Conservation (phyloP, 495 filamentous ascomycete genomes). For the Talaromyces liani region DNA sequence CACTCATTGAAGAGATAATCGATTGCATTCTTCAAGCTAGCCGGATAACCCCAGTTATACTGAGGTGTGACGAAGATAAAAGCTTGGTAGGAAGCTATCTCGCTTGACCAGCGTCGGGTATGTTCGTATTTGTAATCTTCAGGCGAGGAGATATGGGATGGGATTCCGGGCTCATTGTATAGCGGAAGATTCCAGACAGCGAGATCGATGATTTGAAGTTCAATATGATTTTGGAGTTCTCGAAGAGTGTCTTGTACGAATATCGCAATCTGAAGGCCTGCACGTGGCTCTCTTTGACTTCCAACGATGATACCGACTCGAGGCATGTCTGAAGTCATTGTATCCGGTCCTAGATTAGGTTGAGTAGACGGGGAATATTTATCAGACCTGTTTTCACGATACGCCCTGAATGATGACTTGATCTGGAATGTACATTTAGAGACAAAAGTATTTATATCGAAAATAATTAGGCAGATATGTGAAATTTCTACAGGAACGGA, state of each 20-base stretch:
- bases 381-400: not conserved
- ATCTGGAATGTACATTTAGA: not conserved
- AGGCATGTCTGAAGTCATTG: not conserved
- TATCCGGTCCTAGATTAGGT: not conserved
- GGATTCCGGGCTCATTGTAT: conserved; percentile 47
- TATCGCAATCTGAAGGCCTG: not conserved
- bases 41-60: conserved; percentile 48
- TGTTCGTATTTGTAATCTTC: conserved; percentile 39
- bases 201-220: conserved; percentile 37
- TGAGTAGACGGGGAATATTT: not conserved
- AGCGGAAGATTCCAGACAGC: conserved; percentile 45
- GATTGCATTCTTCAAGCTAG: conserved; percentile 54
- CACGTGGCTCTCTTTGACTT: not conserved
- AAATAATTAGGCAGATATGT: not conserved
- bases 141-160: conserved; percentile 33
- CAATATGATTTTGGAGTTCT: not conserved
- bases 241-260: not conserved
- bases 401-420: not conserved
- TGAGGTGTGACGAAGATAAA: conserved; percentile 54
- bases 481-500: not conserved
- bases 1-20: conserved; percentile 56
- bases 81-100: conserved; percentile 37
- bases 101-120: conserved; percentile 41
- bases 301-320: not conserved
- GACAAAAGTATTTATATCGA: not conserved